Evolutionary conservation across 2,329 filamentous ascomycete species (phyloP).

Genomic region (Dactylonectria macrodidyma): DNA sequence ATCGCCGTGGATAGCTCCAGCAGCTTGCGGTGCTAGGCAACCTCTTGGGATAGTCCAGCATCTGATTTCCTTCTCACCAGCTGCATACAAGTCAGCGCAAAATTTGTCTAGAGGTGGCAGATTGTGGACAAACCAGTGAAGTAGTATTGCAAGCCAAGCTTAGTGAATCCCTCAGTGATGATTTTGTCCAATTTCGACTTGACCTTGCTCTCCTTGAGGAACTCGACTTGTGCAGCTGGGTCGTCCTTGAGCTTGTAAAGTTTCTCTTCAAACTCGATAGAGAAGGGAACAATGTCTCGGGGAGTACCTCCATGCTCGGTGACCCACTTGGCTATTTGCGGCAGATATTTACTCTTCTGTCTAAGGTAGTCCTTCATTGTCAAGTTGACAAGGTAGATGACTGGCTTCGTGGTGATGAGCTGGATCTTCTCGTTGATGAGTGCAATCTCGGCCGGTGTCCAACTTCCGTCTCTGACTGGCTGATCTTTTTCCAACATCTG

Average conservation of each 20-base stretch:
- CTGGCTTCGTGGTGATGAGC: constrained; percentile 62
- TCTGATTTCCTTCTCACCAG: constrained; percentile 62
- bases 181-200: constrained; percentile 60
- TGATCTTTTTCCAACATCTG: constrained; percentile 57
- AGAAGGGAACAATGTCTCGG: constrained; percentile 60
- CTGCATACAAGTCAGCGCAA: constrained; percentile 38
- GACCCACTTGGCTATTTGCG: constrained; percentile 61
- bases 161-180: constrained; percentile 60
- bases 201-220: constrained; percentile 58
- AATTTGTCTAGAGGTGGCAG: not conserved
- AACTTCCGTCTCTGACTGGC: constrained; percentile 59
- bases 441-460: constrained; percentile 60
- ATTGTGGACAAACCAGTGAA: constrained; percentile 54
- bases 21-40: constrained; percentile 58
- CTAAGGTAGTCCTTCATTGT: constrained; percentile 64
- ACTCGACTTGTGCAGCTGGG: constrained; percentile 51
- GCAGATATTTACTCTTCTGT: constrained; percentile 63
- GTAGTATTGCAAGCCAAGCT: constrained; percentile 62
- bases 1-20: constrained; percentile 59
- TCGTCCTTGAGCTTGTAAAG: constrained; percentile 57
- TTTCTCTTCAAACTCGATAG: constrained; percentile 62
- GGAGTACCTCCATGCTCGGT: constrained; percentile 59
- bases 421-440: constrained; percentile 63
- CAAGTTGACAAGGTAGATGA: constrained; percentile 62
- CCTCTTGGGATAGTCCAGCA: constrained; percentile 60